Evolutionary conservation across 1,284 basidiomycete species (phyloP), one percentile per base, ranked within the genome.

Genomic region (Leccinum pachyderme): DNA sequence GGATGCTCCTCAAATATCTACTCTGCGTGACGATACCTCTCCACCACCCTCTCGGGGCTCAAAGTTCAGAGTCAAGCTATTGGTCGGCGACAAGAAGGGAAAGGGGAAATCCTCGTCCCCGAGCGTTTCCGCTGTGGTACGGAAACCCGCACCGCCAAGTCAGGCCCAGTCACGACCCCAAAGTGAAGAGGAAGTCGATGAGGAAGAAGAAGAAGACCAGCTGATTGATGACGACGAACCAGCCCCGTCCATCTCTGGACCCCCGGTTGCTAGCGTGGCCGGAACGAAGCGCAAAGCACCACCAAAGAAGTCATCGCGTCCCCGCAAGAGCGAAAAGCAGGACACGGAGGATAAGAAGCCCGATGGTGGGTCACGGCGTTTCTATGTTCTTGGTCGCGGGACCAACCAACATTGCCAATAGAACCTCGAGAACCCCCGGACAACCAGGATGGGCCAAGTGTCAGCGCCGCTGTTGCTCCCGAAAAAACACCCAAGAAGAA

Each of bases 181-280:
- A 27, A 68, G 65, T 48, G 73, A 73, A 46, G 73, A 71, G 37
- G 72, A 75, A 31, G 77, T 79, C 9, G 83, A 86, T 15, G 80
- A 81, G 24, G 85, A 87, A 45, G 87, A 87, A 4, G 86, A 90
- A 65, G 86, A 88, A 70, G 87, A 89, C 73, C 83, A 88, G 62
- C 79, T 89, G 60, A 84, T 87, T 61, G 87, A 90, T 69, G 87
- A 89, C 60, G 84, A 80, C 44, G 75, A 68, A 65, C 66, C 52
- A 27, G 58, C 52, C 49, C 66, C 50, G 49, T 70, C 69, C 47
- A 59, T 68, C 57, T 63, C 73, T 49, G 63, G 37, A 39, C 37
- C 66, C 13, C 72, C 69, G 53, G 62, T 69, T 56, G 60, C 69
- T 37, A 74, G 53, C 33, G 50, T 48, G 12, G 39, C 63, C 49